These are phyloP conservation scores for Elaeagnus macrophylla DNA, from an alignment of 306 rosid genomes.

Conservation along the genomic window DNA sequence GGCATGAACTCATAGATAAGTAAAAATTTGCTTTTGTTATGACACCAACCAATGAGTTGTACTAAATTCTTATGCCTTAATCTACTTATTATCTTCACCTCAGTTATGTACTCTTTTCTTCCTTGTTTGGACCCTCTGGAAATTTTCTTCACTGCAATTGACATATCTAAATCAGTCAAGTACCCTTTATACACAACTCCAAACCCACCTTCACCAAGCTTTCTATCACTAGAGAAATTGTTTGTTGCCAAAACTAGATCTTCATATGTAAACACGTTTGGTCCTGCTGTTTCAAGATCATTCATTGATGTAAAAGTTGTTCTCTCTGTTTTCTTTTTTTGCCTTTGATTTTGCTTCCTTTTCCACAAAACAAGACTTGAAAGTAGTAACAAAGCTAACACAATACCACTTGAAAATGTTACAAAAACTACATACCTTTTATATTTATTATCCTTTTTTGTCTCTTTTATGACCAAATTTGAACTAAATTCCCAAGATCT, in stretches of 20 bases:
- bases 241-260: background rate
- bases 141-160: background rate
- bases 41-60: background rate
- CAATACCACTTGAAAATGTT: background rate
- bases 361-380: background rate
- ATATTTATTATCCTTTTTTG: background rate
- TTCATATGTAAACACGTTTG: background rate
- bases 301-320: background rate
- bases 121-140: background rate
- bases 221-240: background rate
- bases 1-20: constrained; percentile 1
- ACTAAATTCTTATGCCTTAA: background rate
- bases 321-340: background rate
- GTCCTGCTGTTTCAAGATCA: background rate
- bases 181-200: background rate
- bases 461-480: background rate
- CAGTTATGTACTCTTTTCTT: background rate
- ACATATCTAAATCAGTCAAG: background rate
- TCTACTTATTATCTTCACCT: background rate
- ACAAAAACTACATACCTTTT: background rate
- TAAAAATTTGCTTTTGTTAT: background rate
- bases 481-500: background rate
- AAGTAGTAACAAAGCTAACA: background rate
- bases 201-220: background rate
- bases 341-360: background rate